Base-by-base conservation (phyloP, 768 basidiomycete genomes). In the Panellus pusillus region DNA sequence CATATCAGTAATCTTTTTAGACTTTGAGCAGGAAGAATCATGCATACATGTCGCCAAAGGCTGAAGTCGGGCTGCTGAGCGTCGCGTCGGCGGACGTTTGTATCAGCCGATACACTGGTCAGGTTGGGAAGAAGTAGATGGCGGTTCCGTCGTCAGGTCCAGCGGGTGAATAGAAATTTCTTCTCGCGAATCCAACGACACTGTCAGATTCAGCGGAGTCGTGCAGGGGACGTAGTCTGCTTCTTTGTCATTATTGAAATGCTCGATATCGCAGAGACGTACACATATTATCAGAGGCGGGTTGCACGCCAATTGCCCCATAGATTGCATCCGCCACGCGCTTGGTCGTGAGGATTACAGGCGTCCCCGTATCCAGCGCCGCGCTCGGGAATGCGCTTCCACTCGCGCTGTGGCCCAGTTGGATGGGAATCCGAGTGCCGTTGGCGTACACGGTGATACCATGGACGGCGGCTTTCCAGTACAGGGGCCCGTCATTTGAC, bases 201-300 rank as follows among this genome's bases (percentile, higher is more conserved):
- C 75, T 4, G 84, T 82, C 52, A 91, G 72, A 66, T 91, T 91
- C 29, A 92, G 74, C 0, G 89, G 86, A 0, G 77, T 82, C 3
- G 69, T 74, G 65, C 90, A 92, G 0, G 86, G 85, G 15, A 91
- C 77, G 63, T 89, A 92, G 65, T 89, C 90, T 91, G 57, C 29
- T 24, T 14, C 37, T 5, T 38, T 27, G 53, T 64, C n/a, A 68
- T 24, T 6, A 39, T 15, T 40, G 9, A 36, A 42, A 35, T 24
- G 6, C 42, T 27, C 47, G 36, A 18, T 40, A 50, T 19, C 11
- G 53, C 13, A 15, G 51, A 28, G 42, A 32, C 44, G 4, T 14
- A 72, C 87, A 55, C 59, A 89, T 89, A 89, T 44, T 79, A 74
- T 17, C 87, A 85, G 57, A 89, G 84, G 1, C 71, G 51, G 0